Evolutionary conservation across 306 rosid species (phyloP), one percentile per base, ranked within the genome.

Genomic region (Rubus parviflorus): DNA sequence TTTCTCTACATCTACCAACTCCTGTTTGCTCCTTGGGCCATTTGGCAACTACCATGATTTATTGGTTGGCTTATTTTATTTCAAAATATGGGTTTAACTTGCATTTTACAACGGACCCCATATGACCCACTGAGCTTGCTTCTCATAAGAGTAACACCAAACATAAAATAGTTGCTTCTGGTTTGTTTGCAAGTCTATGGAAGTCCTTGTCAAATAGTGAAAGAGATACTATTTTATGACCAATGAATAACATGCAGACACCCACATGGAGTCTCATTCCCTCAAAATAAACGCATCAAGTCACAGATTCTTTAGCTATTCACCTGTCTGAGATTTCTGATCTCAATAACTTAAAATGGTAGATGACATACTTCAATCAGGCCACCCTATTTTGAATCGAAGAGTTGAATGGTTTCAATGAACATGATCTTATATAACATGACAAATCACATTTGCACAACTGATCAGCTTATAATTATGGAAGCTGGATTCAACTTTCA

Each of bases 61-160:
- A 52, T 56, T 14, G 20, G 22, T 40, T 16, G 53, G 63, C 17
- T 8, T 60, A 13, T 13, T 75, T 14, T 47, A 7, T 75, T 38
- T 30, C 3, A 37, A 7, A 35, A 30, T 5, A 15, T 7, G 9
- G 22, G 52, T 8, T 65, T 45, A 20, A 58, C 58, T 72, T 51
- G 49, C 77, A 72, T 23, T 63, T 49, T 72, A 77, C 23, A 70
- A 25, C 41, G 61, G 80, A 70, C 77, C 80, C 78, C 20, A 57
- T 13, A 56, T 35, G 48, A 37, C 37, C 64, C 45, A 10, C 48
- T 69, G 17, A 22, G 12, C 15, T 25, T 41, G 37, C 54, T 43
- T 15, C 37, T 17, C 25, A 45, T 19, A 9, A 2, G 22, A 54
- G 52, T 14, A 16, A 19, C 7, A 61, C 57, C 77, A 75, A 17